Base-by-base conservation (phyloP, 352 stramenopile species). In the Blastocystis sp. region DNA sequence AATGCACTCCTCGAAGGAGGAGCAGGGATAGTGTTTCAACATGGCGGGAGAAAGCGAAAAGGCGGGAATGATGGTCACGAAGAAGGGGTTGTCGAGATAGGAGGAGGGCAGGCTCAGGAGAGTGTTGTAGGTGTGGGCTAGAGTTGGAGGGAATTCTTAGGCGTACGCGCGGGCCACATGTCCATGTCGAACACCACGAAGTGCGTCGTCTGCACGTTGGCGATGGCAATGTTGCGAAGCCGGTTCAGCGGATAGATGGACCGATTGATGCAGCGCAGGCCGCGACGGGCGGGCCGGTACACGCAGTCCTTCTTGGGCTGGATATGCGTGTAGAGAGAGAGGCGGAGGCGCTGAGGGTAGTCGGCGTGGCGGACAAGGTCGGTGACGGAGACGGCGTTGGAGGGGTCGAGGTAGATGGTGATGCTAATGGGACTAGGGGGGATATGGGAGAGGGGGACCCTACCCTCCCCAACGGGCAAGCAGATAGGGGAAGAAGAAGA, bases 161-260 rank as follows among this genome's bases (percentile, higher is more conserved):
- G 6, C 48, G 6, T 7, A 57, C 48, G 48, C 14, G 48, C 48
- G 14, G 62, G 62, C 62, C 62, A 69, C 62, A 69, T 69, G 62
- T 69, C 62, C 28, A 69, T 69, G 40, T 69, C 62, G 40, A 45
- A 45, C 7, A 69, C 28, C 7, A 40, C 14, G 62, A 69, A 69
- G 40, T 69, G 62, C 28, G 28, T 69, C 7, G 62, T 69, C 14
- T 14, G 28, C 7, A 69, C 62, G 28, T 14, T 14, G 28, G 7
- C 7, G 14, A 69, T 69, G 40, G 62, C 62, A 17, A 69, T 69
- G 40, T 69, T 69, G 28, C 62, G 62, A 14, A 69, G 62, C 7
- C 28, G 28, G 40, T 69, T 69, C 7, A 69, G 6, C 7, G 62
- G 62, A 14, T 69, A 69, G 28, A 69, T 17, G 40, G 62, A 14